Conservation (phyloP, 352 stramenopile genomes). For the Phytophthora colocasiae region DNA sequence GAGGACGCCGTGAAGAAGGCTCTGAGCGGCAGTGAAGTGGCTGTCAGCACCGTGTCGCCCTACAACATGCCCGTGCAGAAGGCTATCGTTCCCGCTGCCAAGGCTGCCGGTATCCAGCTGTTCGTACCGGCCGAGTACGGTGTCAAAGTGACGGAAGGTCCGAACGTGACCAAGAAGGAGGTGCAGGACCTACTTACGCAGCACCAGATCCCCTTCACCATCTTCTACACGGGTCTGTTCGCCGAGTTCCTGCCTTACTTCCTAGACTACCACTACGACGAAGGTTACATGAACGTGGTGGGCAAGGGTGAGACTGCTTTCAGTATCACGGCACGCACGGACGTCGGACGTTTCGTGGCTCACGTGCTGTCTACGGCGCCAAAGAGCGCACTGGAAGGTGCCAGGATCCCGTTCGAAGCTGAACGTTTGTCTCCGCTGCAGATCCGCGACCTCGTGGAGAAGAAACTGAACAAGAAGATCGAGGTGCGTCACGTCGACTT, state of each 20-base stretch:
- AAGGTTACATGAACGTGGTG: constrained; percentile 21
- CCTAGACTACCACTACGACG: constrained; percentile 29
- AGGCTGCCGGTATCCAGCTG: constrained; percentile 30
- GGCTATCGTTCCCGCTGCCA: constrained; percentile 13
- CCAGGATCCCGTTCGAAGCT: constrained; percentile 21
- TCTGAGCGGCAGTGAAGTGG: background rate
- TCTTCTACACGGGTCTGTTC: constrained; percentile 32
- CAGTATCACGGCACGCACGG: constrained; percentile 20
- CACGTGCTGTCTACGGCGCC: constrained; percentile 17
- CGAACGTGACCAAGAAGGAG: constrained; percentile 24
- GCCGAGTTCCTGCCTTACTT: constrained; percentile 16
- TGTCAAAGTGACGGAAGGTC: constrained; percentile 14
- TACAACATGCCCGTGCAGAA: constrained; percentile 14
- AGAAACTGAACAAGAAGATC: constrained; percentile 12
- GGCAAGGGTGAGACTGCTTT: constrained; percentile 20
- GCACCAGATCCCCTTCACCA: constrained; percentile 24
- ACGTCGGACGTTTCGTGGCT: constrained; percentile 31
- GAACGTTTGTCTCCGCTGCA: constrained; percentile 25
- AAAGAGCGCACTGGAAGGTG: constrained; percentile 19
- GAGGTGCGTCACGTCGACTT: too few species aligned
- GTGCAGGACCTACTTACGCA: constrained; percentile 27
- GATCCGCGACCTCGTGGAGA: constrained; percentile 22
- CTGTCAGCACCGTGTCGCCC: background rate
- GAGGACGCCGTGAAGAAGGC: background rate
- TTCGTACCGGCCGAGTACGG: constrained; percentile 32